Base-by-base conservation (phyloP, 2,329 filamentous ascomycete species). In the Aspergillus vadensis region DNA sequence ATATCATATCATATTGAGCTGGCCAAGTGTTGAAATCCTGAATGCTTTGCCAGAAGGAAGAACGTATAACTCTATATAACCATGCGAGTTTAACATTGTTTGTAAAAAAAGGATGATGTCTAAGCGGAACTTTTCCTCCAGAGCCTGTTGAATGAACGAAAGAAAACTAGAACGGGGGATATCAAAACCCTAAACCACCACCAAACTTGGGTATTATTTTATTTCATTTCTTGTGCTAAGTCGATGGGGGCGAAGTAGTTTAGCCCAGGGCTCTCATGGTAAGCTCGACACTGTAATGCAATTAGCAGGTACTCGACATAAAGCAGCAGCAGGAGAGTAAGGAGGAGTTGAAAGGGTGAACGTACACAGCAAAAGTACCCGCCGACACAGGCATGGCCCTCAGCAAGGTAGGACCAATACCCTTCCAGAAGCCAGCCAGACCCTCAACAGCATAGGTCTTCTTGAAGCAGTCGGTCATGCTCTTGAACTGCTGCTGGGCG, bases 321-420 rank as follows among this genome's bases (percentile, higher is more conserved):
- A 57, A 32, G 30, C 30, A 27, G 23, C 23, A 10, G 27, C 14
- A 19, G 4, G 12, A 25, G 27, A 23, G 38, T 30, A 30, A 30
- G 25, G 57, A 59, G 30, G 63, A 23, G 56, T 25, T 25, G 7
- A 44, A 36, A 44, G 48, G n/a, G 17, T n/a, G 58, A 58, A 75
- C 76, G 64, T 77, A 85, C 67, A 95, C 92, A 30, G 91, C 92
- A 83, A 99, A 99, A 2, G 95, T 99, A n/a, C 94, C 94, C 2
- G 94, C 95, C 76, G 91, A 95, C 51, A 99, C 95, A 8, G 95
- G 95, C 93, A 98, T 96, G 54, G 95, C 95, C 76, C 95, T 91
- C 72, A 97, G 77, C 74, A 98, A 77, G 30, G 95, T 98, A 48
- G 95, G 95, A 0, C 85, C 91, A 68, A 99, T 87, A 5, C 95